Conservation (phyloP, 2,329 filamentous ascomycete species). For the Diaporthe citriasiana region DNA sequence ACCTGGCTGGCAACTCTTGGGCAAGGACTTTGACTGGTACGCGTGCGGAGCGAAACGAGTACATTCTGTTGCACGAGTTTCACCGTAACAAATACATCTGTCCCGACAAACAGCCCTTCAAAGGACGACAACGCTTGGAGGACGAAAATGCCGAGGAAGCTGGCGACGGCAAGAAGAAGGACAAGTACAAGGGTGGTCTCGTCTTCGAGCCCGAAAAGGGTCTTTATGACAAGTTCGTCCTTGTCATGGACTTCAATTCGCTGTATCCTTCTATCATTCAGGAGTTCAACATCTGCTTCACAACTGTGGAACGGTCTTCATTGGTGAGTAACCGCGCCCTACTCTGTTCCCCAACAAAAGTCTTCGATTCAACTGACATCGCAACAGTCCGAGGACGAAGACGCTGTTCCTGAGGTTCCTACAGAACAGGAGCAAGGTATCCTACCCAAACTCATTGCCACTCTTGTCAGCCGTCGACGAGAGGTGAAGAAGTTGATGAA, state of each 20-base stretch:
- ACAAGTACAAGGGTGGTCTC: slow-evolving; percentile 98
- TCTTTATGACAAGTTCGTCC: slow-evolving; percentile 96
- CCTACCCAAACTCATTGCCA: slow-evolving; percentile 90
- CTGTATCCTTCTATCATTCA: slow-evolving; percentile 99
- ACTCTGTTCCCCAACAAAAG: neutral
- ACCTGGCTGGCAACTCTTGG: slow-evolving; percentile 98
- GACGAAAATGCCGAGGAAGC: slow-evolving; percentile 78
- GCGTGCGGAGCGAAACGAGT: slow-evolving; percentile 97
- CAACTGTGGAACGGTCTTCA: slow-evolving; percentile 86
- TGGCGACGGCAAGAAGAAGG: slow-evolving; percentile 92
- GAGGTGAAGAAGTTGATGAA: slow-evolving; percentile 99
- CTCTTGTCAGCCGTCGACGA: slow-evolving; percentile 87
- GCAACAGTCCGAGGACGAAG: slow-evolving; percentile 79
- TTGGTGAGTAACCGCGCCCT: slow-evolving; percentile 66
- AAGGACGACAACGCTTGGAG: slow-evolving; percentile 78
- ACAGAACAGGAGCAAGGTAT: slow-evolving; percentile 84
- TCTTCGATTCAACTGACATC: slow-evolving; percentile 48
- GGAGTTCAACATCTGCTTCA: slow-evolving; percentile 99
- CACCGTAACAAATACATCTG: slow-evolving; percentile 98
- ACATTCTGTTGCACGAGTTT: slow-evolving; percentile 98
- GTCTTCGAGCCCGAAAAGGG: slow-evolving; percentile 99
- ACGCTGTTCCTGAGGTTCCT: slow-evolving; percentile 90
- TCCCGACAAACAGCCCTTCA: slow-evolving; percentile 91
- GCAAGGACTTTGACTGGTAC: slow-evolving; percentile 95
- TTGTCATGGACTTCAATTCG: slow-evolving; percentile 99